Base-by-base conservation (phyloP, 345 rosid genomes). In the Theobroma cacao region DNA sequence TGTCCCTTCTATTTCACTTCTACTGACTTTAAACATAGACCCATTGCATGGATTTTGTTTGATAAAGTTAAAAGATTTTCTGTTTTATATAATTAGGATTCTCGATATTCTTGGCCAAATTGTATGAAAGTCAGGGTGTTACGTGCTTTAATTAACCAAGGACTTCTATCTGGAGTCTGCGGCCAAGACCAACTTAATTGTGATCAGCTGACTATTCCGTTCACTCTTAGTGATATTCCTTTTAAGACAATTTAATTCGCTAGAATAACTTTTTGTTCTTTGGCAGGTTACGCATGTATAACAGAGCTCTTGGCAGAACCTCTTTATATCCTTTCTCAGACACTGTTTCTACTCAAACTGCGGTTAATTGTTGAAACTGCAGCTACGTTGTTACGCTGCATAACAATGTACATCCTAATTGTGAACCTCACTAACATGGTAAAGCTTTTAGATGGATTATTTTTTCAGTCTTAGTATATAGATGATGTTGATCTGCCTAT, bases 231-330 rank as follows among this genome's bases (percentile, higher is more conserved):
- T 2, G 10, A 30, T 58, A 31, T 66, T 68, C 58, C 7, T 59
- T 58, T 61, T 36, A 53, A 14, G n/a, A 3, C 7, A 47, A 43
- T 22, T 24, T 64, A 33, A 73, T 77, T 56, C 34, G 41, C 75
- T 56, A 72, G 50, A 47, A 75, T 11, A 26, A 18, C 61, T 60
- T 10, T 60, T 53, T 74, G n/a, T 70, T 34, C 47, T 78, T 14
- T 85, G 87, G 80, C 89, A 94, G 98, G 93, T 62, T 80, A 76
- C 84, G 98, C 94, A 47, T 97, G 99, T 82, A 72, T 94, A 58
- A 80, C 94, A 89, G 98, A 94, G 90, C 87, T 97, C 33, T 48
- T 94, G 85, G 97, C 97, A 11, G 99, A 97, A 87, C 99, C 98
- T 4, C 72, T 94, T 70, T 93, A 89, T 83, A 93, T 94, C 76